Base-by-base conservation (phyloP, 2,329 filamentous ascomycete species). In the Paecilomyces sp. region DNA sequence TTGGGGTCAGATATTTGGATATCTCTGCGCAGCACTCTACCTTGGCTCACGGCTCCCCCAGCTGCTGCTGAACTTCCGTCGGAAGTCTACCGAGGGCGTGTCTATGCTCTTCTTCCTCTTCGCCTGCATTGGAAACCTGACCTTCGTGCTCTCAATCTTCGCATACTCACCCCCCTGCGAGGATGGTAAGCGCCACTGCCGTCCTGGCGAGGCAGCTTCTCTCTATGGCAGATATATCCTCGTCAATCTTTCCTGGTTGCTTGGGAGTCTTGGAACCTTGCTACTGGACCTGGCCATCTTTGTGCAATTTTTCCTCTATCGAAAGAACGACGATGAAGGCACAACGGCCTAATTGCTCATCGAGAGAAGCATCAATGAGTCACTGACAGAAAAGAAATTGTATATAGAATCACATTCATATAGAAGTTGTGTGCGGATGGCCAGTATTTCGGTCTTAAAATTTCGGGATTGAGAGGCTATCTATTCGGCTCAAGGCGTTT, bases 81-180 rank as follows among this genome's bases (percentile, higher is more conserved):
- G 94, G 63, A 96, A 96, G 78, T 92, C 88, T 52, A 97, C 92
- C 0, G 92, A 97, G 59, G 94, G 94, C 3, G 88, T 99, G 22
- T 93, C 90, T 64, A 87, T 97, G 77, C 83, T 97, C 11, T 99
- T 97, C 77, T 97, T 97, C 79, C 80, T 97, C 24, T 97, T 99
- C 72, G 94, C 94, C 3, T 97, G 93, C 71, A 85, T 97, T 5
- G 94, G 94, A 1, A 99, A 99, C 73, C 75, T 96, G 64, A 97
- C 92, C 0, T 97, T 95, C 69, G 92, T 97, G 18, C 79, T 96
- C 41, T 92, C 88, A 41, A 97, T 99, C 66, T 83, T 97, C 64
- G 92, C 92, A 0, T 97, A 92, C 70, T 90, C 92, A 61, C 91
- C 92, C 0, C 79, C 83, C 31, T 96, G 91, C 65, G 60, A 28